These are phyloP conservation scores for Debaryomycetaceae sp. DNA, from an alignment of 1,139 yeast species.

Conservation along the genomic window DNA sequence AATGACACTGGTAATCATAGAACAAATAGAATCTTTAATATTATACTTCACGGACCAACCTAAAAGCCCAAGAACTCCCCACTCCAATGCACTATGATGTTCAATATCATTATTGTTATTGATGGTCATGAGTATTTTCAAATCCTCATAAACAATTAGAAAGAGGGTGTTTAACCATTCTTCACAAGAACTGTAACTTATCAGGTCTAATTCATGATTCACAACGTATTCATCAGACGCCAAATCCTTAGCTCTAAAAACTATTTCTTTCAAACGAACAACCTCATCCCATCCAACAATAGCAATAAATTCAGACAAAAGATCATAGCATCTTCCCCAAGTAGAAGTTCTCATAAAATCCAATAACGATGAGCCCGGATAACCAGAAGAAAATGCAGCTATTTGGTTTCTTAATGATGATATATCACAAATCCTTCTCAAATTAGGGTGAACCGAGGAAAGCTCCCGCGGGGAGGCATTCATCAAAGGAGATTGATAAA, in stretches of 20 bases:
- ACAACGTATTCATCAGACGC: conserved; percentile 15
- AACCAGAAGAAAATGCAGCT: conserved; percentile 34
- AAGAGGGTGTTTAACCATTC: conserved; percentile 42
- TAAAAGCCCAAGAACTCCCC: conserved; percentile 41
- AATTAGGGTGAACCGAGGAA: conserved; percentile 33
- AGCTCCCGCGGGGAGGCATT: conserved; percentile 32
- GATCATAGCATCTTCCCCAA: conserved; percentile 44
- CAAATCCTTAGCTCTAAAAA: conserved; percentile 10
- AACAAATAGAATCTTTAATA: conserved; percentile 35
- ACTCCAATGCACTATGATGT: conserved; percentile 41
- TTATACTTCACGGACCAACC: conserved; percentile 44
- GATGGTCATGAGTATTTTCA: conserved; percentile 28
- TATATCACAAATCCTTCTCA: conserved; percentile 30
- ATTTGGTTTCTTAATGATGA: conserved; percentile 23
- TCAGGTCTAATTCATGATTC: conserved; percentile 11
- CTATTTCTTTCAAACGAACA: conserved; percentile 21
- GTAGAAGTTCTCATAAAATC: conserved; percentile 36
- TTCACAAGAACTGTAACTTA: conserved; percentile 22
- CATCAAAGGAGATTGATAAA: conserved; percentile 36
- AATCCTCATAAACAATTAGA: conserved; percentile 36
- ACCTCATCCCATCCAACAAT: conserved; percentile 40
- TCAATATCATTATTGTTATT: conserved; percentile 23
- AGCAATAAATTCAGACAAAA: conserved; percentile 36
- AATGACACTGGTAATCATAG: conserved; percentile 39
- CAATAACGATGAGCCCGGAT: conserved; percentile 24